Conservation (phyloP, 768 basidiomycete genomes). For the Lentinula lateritia region DNA sequence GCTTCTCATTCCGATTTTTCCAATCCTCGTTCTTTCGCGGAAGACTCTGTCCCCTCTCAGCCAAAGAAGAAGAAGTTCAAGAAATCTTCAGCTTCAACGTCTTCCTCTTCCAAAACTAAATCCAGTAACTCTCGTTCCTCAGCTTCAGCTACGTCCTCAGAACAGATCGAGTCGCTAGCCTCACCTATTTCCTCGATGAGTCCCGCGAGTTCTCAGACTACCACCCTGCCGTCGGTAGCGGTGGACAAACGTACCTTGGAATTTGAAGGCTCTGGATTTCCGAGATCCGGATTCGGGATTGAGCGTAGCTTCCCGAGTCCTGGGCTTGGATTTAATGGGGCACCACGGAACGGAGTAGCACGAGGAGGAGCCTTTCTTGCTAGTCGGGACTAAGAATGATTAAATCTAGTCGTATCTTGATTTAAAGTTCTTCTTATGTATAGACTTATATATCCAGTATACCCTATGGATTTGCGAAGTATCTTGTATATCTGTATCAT, state of each 20-base stretch:
- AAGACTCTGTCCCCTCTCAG: slow-evolving; percentile 10
- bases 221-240: background rate
- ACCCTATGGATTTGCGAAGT: too few relatives aligned
- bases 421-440: background rate
- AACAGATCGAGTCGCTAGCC: slow-evolving; percentile 12
- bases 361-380: slow-evolving; percentile 1
- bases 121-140: slow-evolving; percentile 18
- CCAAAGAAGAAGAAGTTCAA: slow-evolving; percentile 6
- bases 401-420: background rate
- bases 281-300: background rate
- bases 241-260: too few relatives aligned
- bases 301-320: background rate
- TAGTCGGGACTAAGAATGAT: background rate
- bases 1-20: slow-evolving; percentile 37
- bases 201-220: slow-evolving; percentile 15
- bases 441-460: too few relatives aligned
- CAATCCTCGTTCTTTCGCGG: slow-evolving; percentile 21
- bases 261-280: background rate
- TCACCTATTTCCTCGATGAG: slow-evolving; percentile 16
- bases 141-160: slow-evolving; percentile 19
- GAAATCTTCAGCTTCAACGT: slow-evolving; percentile 5
- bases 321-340: background rate
- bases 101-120: slow-evolving; percentile 15
- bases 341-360: background rate
- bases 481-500: too few relatives aligned